Percentiles rank a stretch among this genome's conserved stretches.
Evolutionary conservation across 139 green algal genomes (phyloP).

Genomic region (Micractinium sp.): DNA sequence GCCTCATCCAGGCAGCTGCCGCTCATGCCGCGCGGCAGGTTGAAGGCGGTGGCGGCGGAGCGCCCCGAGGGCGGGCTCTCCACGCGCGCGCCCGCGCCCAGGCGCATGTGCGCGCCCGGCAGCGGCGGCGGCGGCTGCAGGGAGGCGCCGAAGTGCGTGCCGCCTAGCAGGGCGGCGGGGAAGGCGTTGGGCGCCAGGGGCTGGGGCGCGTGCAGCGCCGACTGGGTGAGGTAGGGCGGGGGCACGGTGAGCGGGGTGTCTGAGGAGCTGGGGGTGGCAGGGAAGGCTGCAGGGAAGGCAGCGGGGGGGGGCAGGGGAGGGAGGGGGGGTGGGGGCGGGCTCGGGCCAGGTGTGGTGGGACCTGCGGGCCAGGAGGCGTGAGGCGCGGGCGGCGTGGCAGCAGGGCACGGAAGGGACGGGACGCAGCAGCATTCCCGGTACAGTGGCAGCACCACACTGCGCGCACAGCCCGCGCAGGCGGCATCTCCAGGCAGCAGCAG

Average conservation of each 20-base stretch:
- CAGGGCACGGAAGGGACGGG: too few species aligned
- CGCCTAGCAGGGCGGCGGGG: not conserved
- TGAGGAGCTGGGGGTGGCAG: not conserved
- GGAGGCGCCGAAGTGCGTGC: not conserved
- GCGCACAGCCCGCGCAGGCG: too few species aligned
- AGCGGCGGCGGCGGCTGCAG: slow-evolving; percentile 31
- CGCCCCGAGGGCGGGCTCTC: not conserved
- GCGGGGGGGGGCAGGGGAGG: not conserved
- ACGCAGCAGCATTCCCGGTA: too few species aligned
- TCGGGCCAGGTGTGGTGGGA: not conserved
- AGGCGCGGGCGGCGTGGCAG: too few species aligned
- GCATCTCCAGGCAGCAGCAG: too few species aligned
- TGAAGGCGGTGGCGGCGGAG: slow-evolving; percentile 8
- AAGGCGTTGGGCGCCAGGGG: not conserved
- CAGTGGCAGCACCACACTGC: too few species aligned
- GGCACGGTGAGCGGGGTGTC: not conserved
- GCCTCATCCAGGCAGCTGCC: slow-evolving; percentile 42
- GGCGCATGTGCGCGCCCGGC: slow-evolving; percentile 9
- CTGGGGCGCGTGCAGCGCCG: not conserved
- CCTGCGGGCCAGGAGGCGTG: too few species aligned
- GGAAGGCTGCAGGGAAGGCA: not conserved
- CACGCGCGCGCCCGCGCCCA: not conserved
- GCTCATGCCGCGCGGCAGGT: not conserved
- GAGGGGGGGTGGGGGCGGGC: not conserved
- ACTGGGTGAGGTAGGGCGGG: not conserved